Evolutionary conservation across 2,329 filamentous ascomycete genomes (phyloP).

Genomic region (Stenocarpella maydis): DNA sequence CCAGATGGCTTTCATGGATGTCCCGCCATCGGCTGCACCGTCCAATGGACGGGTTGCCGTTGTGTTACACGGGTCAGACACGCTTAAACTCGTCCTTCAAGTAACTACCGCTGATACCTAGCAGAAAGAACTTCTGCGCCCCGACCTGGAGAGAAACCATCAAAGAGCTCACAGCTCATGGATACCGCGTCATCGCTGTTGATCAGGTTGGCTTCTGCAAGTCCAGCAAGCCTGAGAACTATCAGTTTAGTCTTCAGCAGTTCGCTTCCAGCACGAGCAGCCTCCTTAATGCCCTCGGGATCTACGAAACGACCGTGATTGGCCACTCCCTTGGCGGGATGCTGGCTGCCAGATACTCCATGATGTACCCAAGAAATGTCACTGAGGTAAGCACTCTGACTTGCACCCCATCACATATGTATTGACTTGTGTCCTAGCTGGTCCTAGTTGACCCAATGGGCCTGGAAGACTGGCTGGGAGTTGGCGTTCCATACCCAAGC

Average conservation of each 20-base stretch:
- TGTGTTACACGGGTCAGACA: conserved; percentile 11
- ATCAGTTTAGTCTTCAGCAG: conserved; percentile 14
- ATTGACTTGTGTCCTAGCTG: neutral
- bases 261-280: conserved; percentile 24
- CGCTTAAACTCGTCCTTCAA: neutral
- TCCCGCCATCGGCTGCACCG: neutral
- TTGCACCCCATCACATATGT: neutral
- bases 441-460: conserved; percentile 19
- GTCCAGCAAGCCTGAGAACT: conserved; percentile 19
- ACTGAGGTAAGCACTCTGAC: neutral
- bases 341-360: conserved; percentile 18
- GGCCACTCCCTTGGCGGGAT: conserved; percentile 21
- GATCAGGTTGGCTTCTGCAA: conserved; percentile 26
- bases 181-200: conserved; percentile 12
- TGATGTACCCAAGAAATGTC: conserved; percentile 19
- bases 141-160: conserved; percentile 16
- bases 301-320: conserved; percentile 7
- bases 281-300: conserved; percentile 11
- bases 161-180: conserved; percentile 11
- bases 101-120: neutral
- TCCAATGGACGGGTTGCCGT: conserved; percentile 18
- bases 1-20: conserved; percentile 24
- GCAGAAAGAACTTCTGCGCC: conserved; percentile 24
- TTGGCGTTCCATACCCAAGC: conserved; percentile 13
- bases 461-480: conserved; percentile 10